These are phyloP conservation scores for Ehretia macrophylla DNA, from an alignment of 257 asterid genomes.

Conservation along the genomic window DNA sequence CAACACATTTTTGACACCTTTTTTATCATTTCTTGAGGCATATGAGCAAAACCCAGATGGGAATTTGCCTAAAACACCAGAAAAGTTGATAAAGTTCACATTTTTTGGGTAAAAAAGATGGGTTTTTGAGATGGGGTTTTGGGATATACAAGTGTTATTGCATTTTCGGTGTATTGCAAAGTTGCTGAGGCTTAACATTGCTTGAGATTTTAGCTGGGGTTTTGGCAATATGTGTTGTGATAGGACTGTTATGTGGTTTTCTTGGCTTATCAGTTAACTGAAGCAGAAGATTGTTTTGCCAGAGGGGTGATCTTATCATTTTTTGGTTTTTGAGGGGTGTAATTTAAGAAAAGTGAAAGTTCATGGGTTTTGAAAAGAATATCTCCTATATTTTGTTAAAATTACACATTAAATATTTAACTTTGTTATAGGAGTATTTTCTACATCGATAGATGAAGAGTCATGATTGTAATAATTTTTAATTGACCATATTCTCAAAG, in stretches of 20 bases:
- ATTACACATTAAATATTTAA: no score
- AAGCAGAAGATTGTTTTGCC: neutral
- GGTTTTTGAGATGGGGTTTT: neutral
- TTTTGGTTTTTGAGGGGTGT: no score
- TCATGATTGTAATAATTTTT: no score
- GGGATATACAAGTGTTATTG: neutral
- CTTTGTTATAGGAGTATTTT: no score
- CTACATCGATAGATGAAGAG: no score
- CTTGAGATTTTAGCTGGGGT: neutral
- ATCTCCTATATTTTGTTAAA: no score
- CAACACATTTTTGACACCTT: slow-evolving; percentile 19
- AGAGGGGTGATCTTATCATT: neutral
- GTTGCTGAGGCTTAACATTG: slow-evolving; percentile 2
- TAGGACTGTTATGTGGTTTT: neutral
- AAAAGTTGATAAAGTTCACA: neutral
- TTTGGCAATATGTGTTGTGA: neutral
- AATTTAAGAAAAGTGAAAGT: no score
- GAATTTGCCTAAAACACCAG: neutral
- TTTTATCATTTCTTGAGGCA: slow-evolving; percentile 33
- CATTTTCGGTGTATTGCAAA: neutral
- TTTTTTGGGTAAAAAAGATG: neutral
- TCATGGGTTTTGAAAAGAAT: no score
- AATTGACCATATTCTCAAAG: no score
- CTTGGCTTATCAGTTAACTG: neutral
- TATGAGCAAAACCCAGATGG: slow-evolving; percentile 29